Evolutionary conservation across 345 rosid genomes (phyloP).

Genomic region (Salix viminalis): DNA sequence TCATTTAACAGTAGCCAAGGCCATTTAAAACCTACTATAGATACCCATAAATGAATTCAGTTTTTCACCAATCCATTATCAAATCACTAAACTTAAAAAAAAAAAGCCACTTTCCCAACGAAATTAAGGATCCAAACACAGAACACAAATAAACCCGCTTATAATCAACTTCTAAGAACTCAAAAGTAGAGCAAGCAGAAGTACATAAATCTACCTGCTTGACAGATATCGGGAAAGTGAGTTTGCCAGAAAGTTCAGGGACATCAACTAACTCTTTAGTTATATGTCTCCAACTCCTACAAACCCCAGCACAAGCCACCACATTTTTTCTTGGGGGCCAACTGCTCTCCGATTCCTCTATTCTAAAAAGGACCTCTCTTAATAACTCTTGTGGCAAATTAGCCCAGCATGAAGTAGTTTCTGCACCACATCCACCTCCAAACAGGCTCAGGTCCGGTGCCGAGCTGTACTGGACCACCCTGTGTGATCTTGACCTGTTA

Average conservation of each 20-base stretch:
- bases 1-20: not conserved
- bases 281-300: conserved; percentile 30
- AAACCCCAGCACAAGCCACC: conserved; percentile 35
- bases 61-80: not conserved
- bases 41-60: not conserved
- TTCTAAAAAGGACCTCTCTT: conserved; percentile 25
- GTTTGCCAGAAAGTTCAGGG: conserved; percentile 25
- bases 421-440: not conserved
- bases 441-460: not conserved
- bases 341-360: conserved; percentile 27
- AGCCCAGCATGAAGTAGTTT: conserved; percentile 16
- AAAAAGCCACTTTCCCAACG: not conserved
- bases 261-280: conserved; percentile 26
- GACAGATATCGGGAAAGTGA: conserved; percentile 32
- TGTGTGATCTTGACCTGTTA: conserved; percentile 23
- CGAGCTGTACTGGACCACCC: conserved; percentile 22
- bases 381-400: conserved; percentile 31
- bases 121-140: not conserved
- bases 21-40: not conserved
- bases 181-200: not conserved
- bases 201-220: conserved; percentile 21
- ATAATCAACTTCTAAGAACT: not conserved
- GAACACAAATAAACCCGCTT: not conserved
- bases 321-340: conserved; percentile 34
- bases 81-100: not conserved